Percentiles rank a stretch among this genome's conserved stretches.
phyloP scores from a whole-genome alignment of 2,329 filamentous ascomycete species.

The Fusarium falciforme region DNA sequence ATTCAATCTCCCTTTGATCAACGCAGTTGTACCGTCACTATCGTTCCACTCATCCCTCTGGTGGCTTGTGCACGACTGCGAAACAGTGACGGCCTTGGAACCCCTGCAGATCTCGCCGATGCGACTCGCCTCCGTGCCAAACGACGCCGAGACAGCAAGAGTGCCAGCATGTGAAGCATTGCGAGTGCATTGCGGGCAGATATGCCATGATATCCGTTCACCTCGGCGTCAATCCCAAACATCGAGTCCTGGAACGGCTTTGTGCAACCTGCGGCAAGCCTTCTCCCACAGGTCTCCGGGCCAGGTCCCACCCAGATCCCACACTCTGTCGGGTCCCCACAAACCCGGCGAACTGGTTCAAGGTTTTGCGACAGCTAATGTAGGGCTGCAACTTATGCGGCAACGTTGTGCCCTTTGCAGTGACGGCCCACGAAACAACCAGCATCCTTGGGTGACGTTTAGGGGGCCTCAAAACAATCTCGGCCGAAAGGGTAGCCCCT shows the following conservation, averaged over 20 bases:
- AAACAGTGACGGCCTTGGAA: conserved; percentile 3
- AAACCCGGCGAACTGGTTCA: conserved; percentile 38
- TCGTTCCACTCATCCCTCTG: conserved; percentile 31
- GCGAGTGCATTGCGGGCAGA: background rate
- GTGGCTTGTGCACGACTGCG: conserved; percentile 20
- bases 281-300: conserved; percentile 19
- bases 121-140: conserved; percentile 3
- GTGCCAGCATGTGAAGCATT: background rate
- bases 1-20: conserved; percentile 32
- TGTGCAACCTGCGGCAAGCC: conserved; percentile 26
- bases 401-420: conserved; percentile 7
- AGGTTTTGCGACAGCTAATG: conserved; percentile 35
- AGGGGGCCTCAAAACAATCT: conserved; percentile 1
- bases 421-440: conserved; percentile 17
- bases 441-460: conserved; percentile 6
- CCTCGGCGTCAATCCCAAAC: background rate
- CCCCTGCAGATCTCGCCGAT: background rate
- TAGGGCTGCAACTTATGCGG: conserved; percentile 38
- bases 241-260: conserved; percentile 6
- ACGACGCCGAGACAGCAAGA: background rate
- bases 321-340: conserved; percentile 32
- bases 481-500: background rate
- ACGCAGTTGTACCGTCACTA: conserved; percentile 24
- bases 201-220: background rate
- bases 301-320: conserved; percentile 38